Conservation (phyloP, 768 basidiomycete genomes). For the Mycena capillaripes region DNA sequence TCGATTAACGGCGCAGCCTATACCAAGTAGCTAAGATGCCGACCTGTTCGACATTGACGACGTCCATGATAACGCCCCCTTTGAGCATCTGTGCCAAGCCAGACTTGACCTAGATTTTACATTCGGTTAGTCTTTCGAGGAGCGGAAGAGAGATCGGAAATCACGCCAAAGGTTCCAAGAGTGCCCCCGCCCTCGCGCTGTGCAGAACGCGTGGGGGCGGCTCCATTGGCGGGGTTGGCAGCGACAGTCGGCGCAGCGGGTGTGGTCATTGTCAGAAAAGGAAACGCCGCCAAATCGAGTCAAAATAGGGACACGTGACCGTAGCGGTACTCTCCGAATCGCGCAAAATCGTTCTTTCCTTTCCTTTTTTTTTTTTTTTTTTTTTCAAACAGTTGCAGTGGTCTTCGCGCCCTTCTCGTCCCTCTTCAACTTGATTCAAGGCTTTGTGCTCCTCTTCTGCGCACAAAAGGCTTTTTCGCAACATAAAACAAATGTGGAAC, state of each 20-base stretch:
- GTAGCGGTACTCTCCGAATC: not conserved
- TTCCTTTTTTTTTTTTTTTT: not conserved
- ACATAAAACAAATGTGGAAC: too few relatives aligned
- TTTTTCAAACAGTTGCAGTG: too few relatives aligned
- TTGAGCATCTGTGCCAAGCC: conserved; percentile 98
- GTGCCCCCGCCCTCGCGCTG: conserved; percentile 56
- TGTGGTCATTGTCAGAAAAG: conserved; percentile 12
- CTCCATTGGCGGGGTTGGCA: conserved; percentile 40
- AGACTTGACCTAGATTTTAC: too few relatives aligned
- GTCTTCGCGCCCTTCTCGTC: too few relatives aligned
- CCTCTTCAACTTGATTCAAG: too few relatives aligned
- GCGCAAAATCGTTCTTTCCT: not conserved
- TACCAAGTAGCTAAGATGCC: too few relatives aligned
- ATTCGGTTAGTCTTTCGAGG: too few relatives aligned
- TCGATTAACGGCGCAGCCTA: too few relatives aligned
- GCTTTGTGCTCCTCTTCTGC: too few relatives aligned
- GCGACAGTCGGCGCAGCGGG: not conserved
- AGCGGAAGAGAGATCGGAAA: too few relatives aligned
- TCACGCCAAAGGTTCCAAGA: conserved; percentile 69
- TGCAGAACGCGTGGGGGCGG: conserved; percentile 54
- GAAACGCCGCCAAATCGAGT: not conserved
- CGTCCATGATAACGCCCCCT: conserved; percentile 97
- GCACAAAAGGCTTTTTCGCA: too few relatives aligned
- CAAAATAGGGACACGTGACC: not conserved
- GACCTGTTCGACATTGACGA: conserved; percentile 80